phyloP scores from a whole-genome alignment of 2,329 filamentous ascomycete species.

The Colletotrichum theobromicola region DNA sequence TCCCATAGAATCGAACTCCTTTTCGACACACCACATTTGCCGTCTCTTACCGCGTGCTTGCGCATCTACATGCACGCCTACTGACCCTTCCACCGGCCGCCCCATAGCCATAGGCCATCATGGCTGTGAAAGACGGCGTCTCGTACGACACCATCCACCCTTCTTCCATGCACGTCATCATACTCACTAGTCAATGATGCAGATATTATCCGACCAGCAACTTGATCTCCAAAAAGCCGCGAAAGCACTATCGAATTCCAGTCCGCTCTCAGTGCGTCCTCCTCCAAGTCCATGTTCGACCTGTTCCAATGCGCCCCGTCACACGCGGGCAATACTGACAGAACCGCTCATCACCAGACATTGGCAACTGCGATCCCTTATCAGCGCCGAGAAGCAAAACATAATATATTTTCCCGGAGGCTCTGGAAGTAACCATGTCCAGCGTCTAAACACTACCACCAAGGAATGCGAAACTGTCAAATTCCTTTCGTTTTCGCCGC shows the following conservation, averaged over 20 bases:
- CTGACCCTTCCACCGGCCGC: conserved; percentile 8
- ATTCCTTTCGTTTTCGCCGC: conserved; percentile 73
- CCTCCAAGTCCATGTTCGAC: not conserved
- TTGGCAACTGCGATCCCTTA: conserved; percentile 88
- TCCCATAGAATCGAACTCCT: not conserved
- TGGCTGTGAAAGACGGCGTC: conserved; percentile 53
- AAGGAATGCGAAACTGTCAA: conserved; percentile 77
- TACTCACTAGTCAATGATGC: not conserved
- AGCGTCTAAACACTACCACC: conserved; percentile 71
- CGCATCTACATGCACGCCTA: conserved; percentile 6
- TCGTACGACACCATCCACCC: conserved; percentile 13
- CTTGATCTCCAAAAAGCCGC: conserved; percentile 64
- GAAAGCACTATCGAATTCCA: conserved; percentile 71
- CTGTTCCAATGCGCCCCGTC: not conserved
- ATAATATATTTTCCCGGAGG: conserved; percentile 86
- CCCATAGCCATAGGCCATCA: conserved; percentile 36
- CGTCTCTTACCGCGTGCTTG: not conserved
- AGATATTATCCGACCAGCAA: conserved; percentile 71
- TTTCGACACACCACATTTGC: not conserved
- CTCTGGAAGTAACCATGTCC: conserved; percentile 67
- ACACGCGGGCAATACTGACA: conserved; percentile 1
- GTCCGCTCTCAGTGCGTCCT: conserved; percentile 65
- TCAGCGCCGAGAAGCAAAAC: conserved; percentile 79
- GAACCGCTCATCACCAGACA: conserved; percentile 56
- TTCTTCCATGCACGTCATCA: not conserved